Evolutionary conservation across 495 filamentous ascomycete genomes (phyloP), one percentile per base, ranked within the genome.

Genomic region (Tuber indicum): DNA sequence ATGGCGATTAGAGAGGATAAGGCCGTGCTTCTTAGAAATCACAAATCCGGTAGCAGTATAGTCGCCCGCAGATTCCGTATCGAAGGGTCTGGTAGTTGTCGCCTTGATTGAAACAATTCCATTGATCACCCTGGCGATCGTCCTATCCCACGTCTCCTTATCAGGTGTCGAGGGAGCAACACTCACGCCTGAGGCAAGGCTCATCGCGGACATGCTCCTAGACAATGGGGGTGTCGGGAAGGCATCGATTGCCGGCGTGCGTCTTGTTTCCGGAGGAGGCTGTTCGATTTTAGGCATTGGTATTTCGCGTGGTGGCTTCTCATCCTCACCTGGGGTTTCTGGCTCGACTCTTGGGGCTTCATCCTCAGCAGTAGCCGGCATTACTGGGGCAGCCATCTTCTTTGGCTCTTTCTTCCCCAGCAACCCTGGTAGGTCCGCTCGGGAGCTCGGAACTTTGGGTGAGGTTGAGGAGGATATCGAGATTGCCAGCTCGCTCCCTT

Each of bases 51-150:
- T 84, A 21, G 82, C 82, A 26, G 82, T 83, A 70, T 84, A 84
- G 73, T 84, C 82, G 3, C 82, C 82, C 12, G 82, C 82, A 69
- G 82, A 82, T 69, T 84, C 82, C 5, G 82, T 84, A 75, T 84
- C 82, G 72, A 84, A 84, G 16, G 82, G 82, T 32, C 82, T 79
- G 16, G 82, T 84, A 21, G 82, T 83, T 44, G 82, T 82, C 19
- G 82, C 82, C 49, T 84, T 84, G 36, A 84, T 84, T 4, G 82
- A 83, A 23, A 84, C 82, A 78, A 84, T 83, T n/a, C 82, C 82
- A 44, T 84, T 84, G 71, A 84, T 83, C 71, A 80, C 82, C 69
- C 82, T 73, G 42, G 82, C 82, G 47, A 84, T 78, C 32, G 82
- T 84, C 36, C 79, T 80, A 73, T 84, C 82, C 82, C 82, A 84